Evolutionary conservation across 768 basidiomycete species (phyloP).

Genomic region (Mycena pura): DNA sequence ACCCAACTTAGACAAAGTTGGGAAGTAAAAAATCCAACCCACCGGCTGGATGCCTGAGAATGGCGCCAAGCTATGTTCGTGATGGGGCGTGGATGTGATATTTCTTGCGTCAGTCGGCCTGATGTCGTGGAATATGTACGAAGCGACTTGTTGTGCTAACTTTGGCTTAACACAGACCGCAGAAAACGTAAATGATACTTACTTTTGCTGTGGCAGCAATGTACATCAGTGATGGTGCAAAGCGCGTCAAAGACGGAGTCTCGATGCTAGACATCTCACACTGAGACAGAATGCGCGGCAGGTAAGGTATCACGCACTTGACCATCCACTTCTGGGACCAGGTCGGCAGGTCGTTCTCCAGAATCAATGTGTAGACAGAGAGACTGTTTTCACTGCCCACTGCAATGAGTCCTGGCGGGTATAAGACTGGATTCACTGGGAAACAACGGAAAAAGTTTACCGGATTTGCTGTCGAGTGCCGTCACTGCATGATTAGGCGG

Average conservation of each 20-base stretch:
- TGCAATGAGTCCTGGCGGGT: slow-evolving; percentile 69
- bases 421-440: slow-evolving; percentile 35
- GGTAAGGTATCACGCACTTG: slow-evolving; percentile 49
- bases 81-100: slow-evolving; percentile 79
- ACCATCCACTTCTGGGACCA: slow-evolving; percentile 84
- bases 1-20: not conserved
- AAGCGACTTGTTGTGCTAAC: slow-evolving; percentile 63
- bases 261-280: slow-evolving; percentile 46
- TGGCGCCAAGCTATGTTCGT: slow-evolving; percentile 76
- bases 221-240: slow-evolving; percentile 80
- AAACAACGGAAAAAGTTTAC: slow-evolving; percentile 44
- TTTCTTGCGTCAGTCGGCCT: slow-evolving; percentile 68
- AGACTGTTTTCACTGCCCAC: slow-evolving; percentile 67
- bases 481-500: slow-evolving; percentile 61
- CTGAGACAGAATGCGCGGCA: slow-evolving; percentile 1
- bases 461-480: slow-evolving; percentile 76
- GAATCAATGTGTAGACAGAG: slow-evolving; percentile 76
- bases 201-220: slow-evolving; percentile 72
- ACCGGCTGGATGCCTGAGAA: slow-evolving; percentile 71
- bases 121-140: slow-evolving; percentile 77
- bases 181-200: slow-evolving; percentile 28
- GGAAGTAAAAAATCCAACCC: slow-evolving; percentile 38
- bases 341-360: slow-evolving; percentile 82
- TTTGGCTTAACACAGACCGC: slow-evolving; percentile 6
- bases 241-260: slow-evolving; percentile 59